phyloP scores from a whole-genome alignment of 371 early-diverging fungal genomes.

The Mortierella sp. region DNA sequence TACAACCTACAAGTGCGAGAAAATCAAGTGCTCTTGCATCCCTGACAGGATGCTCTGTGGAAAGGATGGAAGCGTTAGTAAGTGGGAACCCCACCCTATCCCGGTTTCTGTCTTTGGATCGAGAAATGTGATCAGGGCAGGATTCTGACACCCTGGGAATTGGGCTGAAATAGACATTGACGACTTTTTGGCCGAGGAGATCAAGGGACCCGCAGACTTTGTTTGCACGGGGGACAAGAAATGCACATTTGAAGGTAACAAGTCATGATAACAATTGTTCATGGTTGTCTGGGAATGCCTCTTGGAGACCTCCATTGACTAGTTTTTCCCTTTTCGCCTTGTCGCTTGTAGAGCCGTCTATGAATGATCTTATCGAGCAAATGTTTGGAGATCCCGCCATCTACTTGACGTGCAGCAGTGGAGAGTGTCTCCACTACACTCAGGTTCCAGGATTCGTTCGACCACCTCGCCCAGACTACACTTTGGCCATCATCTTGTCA shows the following conservation, averaged over 20 bases:
- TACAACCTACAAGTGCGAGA: constrained; percentile 70
- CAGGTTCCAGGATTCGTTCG: constrained; percentile 84
- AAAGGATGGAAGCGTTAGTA: constrained; percentile 78
- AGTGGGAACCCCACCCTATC: constrained; percentile 6
- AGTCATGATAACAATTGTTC: neutral
- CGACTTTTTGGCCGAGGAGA: constrained; percentile 75
- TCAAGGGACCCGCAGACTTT: constrained; percentile 81
- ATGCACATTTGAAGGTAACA: constrained; percentile 73
- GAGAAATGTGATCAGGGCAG: no score
- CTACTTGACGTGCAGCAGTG: constrained; percentile 73
- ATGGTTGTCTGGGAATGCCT: neutral
- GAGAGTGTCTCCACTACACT: constrained; percentile 90
- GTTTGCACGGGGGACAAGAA: constrained; percentile 64
- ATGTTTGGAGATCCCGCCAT: constrained; percentile 84
- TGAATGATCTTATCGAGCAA: constrained; percentile 76
- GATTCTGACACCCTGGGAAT: no score
- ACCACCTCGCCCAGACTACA: constrained; percentile 67
- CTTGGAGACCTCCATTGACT: neutral
- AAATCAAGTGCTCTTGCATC: constrained; percentile 78
- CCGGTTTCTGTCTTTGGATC: no score
- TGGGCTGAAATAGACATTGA: constrained; percentile 63
- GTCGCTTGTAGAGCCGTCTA: constrained; percentile 65
- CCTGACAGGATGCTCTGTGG: constrained; percentile 83
- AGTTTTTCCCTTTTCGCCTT: neutral
- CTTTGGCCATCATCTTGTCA: constrained; percentile 68